Evolutionary conservation across 164 flowering plant genomes (phyloP).

Genomic region (Stephania yunnanensis): DNA sequence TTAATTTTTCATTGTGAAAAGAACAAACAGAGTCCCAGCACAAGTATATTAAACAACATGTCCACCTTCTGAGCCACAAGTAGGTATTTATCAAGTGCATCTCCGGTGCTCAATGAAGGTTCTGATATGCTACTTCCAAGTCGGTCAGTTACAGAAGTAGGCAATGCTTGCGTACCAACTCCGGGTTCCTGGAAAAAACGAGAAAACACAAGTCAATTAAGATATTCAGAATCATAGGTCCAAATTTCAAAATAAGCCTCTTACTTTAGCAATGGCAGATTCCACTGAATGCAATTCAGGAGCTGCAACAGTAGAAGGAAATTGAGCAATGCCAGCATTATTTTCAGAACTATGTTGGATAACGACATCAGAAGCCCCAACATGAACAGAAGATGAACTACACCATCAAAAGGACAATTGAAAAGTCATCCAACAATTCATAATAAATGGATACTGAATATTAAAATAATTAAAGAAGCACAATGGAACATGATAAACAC

Average conservation of each 20-base stretch:
- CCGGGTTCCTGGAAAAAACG: conserved; percentile 45
- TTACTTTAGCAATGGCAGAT: conserved; percentile 40
- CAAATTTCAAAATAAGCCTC: background rate
- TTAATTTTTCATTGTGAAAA: background rate
- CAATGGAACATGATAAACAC: conserved; percentile 24
- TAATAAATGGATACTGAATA: background rate
- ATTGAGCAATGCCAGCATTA: conserved; percentile 33
- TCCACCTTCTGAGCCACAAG: conserved; percentile 69
- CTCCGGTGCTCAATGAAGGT: conserved; percentile 63
- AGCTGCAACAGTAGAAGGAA: conserved; percentile 36
- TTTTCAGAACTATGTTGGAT: conserved; percentile 37
- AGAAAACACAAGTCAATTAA: conserved; percentile 3
- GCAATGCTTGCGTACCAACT: conserved; percentile 35
- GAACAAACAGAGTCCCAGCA: conserved; percentile 1
- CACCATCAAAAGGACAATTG: conserved; percentile 8
- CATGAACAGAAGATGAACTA: conserved; percentile 51
- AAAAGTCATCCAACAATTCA: background rate
- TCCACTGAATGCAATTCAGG: conserved; percentile 48
- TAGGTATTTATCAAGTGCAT: conserved; percentile 83
- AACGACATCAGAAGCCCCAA: conserved; percentile 41
- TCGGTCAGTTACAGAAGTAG: conserved; percentile 49
- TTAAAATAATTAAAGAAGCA: background rate
- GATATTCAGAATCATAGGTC: background rate
- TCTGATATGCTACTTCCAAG: conserved; percentile 47
- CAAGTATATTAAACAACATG: background rate